A percentile compares a stretch with the other conserved stretches of the same genome.
Conservation (phyloP, 2,329 filamentous ascomycete species). For the Monilinia fructigena region DNA sequence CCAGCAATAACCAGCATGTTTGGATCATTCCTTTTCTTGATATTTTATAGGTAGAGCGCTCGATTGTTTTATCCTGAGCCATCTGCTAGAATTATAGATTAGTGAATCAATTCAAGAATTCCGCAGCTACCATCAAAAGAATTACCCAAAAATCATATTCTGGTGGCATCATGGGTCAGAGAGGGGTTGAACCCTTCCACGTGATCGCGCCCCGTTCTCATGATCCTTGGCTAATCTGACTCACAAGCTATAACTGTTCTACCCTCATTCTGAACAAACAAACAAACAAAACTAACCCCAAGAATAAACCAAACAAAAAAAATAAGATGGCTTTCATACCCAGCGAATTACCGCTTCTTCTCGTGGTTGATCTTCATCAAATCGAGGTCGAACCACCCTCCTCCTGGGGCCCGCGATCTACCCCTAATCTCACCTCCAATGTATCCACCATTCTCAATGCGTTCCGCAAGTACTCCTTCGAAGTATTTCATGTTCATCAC, state of each 20-base stretch:
- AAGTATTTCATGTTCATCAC: constrained; percentile 32
- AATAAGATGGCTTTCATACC: background rate
- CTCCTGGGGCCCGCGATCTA: constrained; percentile 33
- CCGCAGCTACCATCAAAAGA: no score
- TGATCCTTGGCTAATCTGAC: constrained; percentile 6
- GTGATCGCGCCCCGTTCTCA: background rate
- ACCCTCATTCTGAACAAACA: background rate
- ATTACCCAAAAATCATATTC: no score
- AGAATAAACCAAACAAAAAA: background rate
- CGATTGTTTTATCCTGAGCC: no score
- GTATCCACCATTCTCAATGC: constrained; percentile 26
- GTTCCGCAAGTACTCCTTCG: constrained; percentile 29
- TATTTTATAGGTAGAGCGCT: no score
- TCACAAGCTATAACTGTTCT: background rate
- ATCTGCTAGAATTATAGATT: no score
- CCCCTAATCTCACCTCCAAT: constrained; percentile 28
- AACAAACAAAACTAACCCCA: background rate
- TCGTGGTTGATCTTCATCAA: constrained; percentile 33
- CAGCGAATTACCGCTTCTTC: constrained; percentile 26
- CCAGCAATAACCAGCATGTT: no score
- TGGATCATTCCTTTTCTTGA: no score
- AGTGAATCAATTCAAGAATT: no score
- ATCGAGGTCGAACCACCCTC: constrained; percentile 25
- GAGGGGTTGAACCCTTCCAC: background rate
- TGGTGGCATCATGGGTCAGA: no score